A percentile compares a stretch with the other conserved stretches of the same genome.
These are phyloP conservation scores for Huntiella moniliformis DNA, from an alignment of 2,329 filamentous ascomycete species.

Conservation along the genomic window DNA sequence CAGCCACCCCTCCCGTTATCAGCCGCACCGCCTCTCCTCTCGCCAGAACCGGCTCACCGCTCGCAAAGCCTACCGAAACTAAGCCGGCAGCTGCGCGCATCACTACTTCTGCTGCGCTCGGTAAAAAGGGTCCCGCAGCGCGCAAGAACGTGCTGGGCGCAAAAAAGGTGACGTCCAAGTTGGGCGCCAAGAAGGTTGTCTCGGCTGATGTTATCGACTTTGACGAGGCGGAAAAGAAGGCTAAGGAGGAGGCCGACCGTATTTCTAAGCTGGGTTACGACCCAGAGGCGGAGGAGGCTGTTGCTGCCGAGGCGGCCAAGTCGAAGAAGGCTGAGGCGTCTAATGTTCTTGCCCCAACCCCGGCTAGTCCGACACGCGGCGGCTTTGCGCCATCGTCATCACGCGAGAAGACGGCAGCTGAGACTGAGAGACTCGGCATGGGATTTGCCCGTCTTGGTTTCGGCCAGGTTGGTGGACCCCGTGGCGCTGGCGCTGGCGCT, in stretches of 20 bases:
- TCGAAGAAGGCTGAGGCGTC: conserved; percentile 33
- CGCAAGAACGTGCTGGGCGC: conserved; percentile 79
- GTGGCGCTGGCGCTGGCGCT: conserved; percentile 34
- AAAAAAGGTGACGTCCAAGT: conserved; percentile 61
- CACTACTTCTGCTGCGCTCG: conserved; percentile 61
- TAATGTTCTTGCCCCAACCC: conserved; percentile 53
- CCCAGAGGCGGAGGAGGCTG: conserved; percentile 57
- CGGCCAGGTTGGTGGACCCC: conserved; percentile 53
- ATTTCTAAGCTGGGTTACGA: conserved; percentile 93
- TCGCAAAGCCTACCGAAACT: conserved; percentile 39
- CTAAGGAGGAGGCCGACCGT: conserved; percentile 90
- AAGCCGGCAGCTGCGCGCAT: conserved; percentile 46
- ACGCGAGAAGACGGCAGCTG: conserved; percentile 47
- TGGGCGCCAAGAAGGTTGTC: conserved; percentile 77
- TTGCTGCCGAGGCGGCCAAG: conserved; percentile 45
- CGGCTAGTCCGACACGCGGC: conserved; percentile 45
- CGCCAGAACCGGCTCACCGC: conserved; percentile 68
- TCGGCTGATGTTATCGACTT: conserved; percentile 71
- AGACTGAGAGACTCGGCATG: conserved; percentile 81
- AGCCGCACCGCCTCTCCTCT: conserved; percentile 80
- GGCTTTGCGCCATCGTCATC: conserved; percentile 44
- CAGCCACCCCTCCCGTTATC: conserved; percentile 63
- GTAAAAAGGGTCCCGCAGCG: conserved; percentile 50
- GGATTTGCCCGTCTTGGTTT: conserved; percentile 72
- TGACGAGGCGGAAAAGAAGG: conserved; percentile 90